Percentiles rank a stretch among this genome's conserved stretches.
phyloP scores from a whole-genome alignment of 2,329 filamentous ascomycete species.

The Xylaria sp. region DNA sequence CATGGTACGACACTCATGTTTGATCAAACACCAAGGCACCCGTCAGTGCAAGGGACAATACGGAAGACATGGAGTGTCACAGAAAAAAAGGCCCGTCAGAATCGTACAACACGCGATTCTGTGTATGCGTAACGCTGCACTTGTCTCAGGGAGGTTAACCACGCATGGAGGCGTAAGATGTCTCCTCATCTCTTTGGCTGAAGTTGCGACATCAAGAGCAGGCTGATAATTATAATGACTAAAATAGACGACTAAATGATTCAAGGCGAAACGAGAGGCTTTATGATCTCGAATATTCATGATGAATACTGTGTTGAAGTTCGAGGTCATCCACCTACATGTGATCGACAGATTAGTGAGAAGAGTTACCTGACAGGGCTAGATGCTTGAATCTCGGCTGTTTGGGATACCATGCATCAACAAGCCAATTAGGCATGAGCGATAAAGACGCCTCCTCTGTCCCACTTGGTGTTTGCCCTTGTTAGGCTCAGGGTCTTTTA shows the following conservation, averaged over 20 bases:
- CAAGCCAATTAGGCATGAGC: conserved; percentile 26
- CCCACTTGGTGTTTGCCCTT: conserved; percentile 20
- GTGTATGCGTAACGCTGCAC: not conserved
- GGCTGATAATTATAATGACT: not conserved
- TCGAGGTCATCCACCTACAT: not conserved
- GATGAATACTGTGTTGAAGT: not conserved
- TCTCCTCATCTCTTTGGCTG: not conserved
- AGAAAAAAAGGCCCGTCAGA: not conserved
- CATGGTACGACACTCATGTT: not conserved
- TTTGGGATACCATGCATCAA: not conserved
- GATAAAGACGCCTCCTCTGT: conserved; percentile 26
- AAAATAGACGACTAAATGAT: not conserved
- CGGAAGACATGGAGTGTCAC: not conserved
- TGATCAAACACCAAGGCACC: conserved; percentile 2
- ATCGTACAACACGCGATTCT: not conserved
- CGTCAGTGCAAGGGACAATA: conserved; percentile 1
- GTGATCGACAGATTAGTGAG: not conserved
- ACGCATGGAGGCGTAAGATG: not conserved
- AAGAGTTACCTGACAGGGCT: too few species aligned
- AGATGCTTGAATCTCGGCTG: not conserved
- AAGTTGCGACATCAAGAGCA: not conserved
- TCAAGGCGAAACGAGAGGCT: not conserved
- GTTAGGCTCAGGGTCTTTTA: conserved; percentile 25
- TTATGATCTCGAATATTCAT: conserved; percentile 9
- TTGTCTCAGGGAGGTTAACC: too few species aligned